phyloP scores from a whole-genome alignment of 257 asterid species.

The Solanum etuberosum region DNA sequence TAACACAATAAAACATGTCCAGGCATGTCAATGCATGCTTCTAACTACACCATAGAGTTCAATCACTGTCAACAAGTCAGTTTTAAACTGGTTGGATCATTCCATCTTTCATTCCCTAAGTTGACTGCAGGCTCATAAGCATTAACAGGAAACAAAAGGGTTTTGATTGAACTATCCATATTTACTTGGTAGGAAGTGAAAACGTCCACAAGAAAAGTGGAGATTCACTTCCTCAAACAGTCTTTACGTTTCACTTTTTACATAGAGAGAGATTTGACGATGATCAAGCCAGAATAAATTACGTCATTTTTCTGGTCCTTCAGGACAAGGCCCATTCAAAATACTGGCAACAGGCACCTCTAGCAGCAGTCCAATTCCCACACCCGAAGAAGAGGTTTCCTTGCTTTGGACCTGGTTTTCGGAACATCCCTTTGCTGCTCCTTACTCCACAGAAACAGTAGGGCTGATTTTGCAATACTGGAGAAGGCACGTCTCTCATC shows the following conservation, averaged over 20 bases:
- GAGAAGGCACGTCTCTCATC: slow-evolving; percentile 22
- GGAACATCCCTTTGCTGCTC: slow-evolving; percentile 54
- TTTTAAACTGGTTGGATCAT: slow-evolving; percentile 3
- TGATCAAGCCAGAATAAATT: background rate
- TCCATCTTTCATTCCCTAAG: slow-evolving; percentile 2
- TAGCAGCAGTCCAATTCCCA: slow-evolving; percentile 76
- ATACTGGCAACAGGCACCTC: slow-evolving; percentile 80
- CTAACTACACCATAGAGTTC: slow-evolving; percentile 1
- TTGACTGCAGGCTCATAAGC: background rate
- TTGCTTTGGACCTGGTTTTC: slow-evolving; percentile 79
- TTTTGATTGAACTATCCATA: background rate
- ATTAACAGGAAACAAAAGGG: background rate
- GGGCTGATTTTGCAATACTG: slow-evolving; percentile 26
- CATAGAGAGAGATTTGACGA: background rate
- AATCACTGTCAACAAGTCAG: slow-evolving; percentile 5
- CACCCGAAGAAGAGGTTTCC: slow-evolving; percentile 75
- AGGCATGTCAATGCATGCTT: slow-evolving; percentile 2
- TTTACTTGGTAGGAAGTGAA: slow-evolving; percentile 4
- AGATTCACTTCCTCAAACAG: background rate
- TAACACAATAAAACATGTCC: background rate
- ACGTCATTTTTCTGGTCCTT: background rate
- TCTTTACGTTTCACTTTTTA: background rate
- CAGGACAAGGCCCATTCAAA: slow-evolving; percentile 60
- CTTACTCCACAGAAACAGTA: slow-evolving; percentile 69
- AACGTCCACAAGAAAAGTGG: background rate